Base-by-base conservation (phyloP, 2,329 filamentous ascomycete species). In the Plenodomus biglobosus region DNA sequence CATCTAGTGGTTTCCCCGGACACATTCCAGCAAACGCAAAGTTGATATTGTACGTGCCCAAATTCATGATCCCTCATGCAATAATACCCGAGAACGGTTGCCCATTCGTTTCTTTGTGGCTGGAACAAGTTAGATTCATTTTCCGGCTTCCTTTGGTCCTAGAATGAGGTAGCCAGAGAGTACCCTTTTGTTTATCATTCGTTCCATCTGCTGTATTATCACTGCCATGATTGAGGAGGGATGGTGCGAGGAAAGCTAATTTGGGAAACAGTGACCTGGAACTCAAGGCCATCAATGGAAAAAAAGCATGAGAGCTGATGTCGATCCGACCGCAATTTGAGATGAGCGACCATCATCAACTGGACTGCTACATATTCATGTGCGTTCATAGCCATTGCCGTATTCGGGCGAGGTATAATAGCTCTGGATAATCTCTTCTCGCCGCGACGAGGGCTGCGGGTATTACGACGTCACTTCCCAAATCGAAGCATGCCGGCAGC, bases 21-120 rank as follows among this genome's bases (percentile, higher is more conserved):
- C 78, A 85, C 64, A 95, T 95, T 55, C 90, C 90, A 52, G 74
- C 85, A 34, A 83, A 86, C 63, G 77, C 89, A n/a, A 84, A 80
- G 58, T 80, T 95, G 54, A 81, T 95, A 76, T 95, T 95, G 90
- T 94, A 81, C 80, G 88, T 83, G 19, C 30, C 46, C 40, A 55
- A 55, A 17, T 27, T 39, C 27, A 24, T 10, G 5, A 24, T 24
- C 22, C 22, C 18, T 47, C 20, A 34, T 45, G 24, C 37, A 34
- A 22, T 36, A n/a, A 30, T 42, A n/a, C 3, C 37, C 37, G 11
- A 24, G 17, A 30, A 45, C n/a, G 40, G 40, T 44, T 47, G 43
- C 47, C 45, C 19, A 38, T 30, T 24, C 22, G 22, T 24, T 24
- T 24, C 22, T n/a, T n/a, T 24, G 22, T 24, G 22, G 22, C 10